Conservation (phyloP, 768 basidiomycete genomes). For the Mycena pura region DNA sequence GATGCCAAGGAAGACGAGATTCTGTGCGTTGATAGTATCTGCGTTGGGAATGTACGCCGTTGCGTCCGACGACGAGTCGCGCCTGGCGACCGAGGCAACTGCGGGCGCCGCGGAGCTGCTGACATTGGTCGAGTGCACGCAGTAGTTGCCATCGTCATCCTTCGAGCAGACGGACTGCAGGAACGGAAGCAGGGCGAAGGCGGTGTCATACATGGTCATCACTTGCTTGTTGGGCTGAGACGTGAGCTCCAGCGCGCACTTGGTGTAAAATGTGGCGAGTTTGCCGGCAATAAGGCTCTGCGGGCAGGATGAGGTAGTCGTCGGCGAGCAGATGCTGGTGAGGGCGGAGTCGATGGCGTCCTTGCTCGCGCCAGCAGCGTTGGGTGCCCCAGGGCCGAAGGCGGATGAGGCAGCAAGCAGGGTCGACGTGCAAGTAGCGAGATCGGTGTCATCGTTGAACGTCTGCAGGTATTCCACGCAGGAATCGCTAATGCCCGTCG, state of each 20-base stretch:
- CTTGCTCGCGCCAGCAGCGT: constrained; percentile 41
- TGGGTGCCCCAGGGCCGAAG: constrained; percentile 57
- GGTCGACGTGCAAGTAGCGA: constrained; percentile 67
- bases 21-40: constrained; percentile 58
- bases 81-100: constrained; percentile 26
- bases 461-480: constrained; percentile 65
- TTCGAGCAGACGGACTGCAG: constrained; percentile 75
- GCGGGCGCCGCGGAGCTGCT: constrained; percentile 35
- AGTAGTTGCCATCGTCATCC: constrained; percentile 74
- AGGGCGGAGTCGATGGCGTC: constrained; percentile 59
- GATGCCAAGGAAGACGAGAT: constrained; percentile 85
- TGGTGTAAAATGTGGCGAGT: constrained; percentile 72
- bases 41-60: constrained; percentile 60
- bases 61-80: constrained; percentile 33
- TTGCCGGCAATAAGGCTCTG: constrained; percentile 62
- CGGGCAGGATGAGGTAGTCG: constrained; percentile 57
- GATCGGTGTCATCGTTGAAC: constrained; percentile 65
- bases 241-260: constrained; percentile 77
- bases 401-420: constrained; percentile 64
- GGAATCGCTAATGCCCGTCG: constrained; percentile 60
- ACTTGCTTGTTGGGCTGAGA: constrained; percentile 55
- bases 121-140: constrained; percentile 57
- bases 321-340: constrained; percentile 58
- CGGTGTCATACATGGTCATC: constrained; percentile 73
- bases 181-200: constrained; percentile 77